Conservation (phyloP, 2,329 filamentous ascomycete species). For the Diaporthe caulivora region DNA sequence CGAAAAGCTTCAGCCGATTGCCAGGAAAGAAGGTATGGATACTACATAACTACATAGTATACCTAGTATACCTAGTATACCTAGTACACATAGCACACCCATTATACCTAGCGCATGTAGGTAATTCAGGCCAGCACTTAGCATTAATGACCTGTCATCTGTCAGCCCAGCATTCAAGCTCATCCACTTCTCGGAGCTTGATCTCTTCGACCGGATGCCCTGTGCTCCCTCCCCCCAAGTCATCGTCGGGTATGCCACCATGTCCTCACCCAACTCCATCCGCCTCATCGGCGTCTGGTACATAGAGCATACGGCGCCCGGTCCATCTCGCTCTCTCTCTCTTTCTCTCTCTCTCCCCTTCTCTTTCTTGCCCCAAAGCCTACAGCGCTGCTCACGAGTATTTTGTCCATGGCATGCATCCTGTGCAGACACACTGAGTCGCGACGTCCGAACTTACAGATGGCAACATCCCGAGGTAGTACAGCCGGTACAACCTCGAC, state of each 20-base stretch:
- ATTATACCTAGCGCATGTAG: too few species aligned
- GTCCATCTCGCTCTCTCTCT: slow-evolving; percentile 8
- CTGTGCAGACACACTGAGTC: slow-evolving; percentile 1
- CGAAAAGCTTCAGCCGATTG: slow-evolving; percentile 14
- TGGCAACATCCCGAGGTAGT: too few species aligned
- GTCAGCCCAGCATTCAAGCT: slow-evolving; percentile 8
- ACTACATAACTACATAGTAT: too few species aligned
- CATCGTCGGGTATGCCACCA: background rate
- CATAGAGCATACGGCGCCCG: background rate
- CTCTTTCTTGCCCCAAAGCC: background rate
- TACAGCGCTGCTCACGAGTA: background rate
- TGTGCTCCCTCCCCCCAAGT: background rate
- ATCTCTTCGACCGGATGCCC: background rate
- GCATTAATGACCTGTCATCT: slow-evolving; percentile 20
- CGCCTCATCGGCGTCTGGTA: background rate
- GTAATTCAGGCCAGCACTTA: slow-evolving; percentile 19
- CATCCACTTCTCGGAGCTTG: background rate
- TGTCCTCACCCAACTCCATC: background rate
- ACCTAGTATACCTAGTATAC: too few species aligned
- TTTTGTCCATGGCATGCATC: background rate
- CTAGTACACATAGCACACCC: too few species aligned
- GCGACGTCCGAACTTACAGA: slow-evolving; percentile 6
- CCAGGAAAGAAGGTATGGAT: too few species aligned
- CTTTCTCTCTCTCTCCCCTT: background rate
- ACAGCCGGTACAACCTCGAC: background rate